These are phyloP conservation scores for Agaricus bisporus DNA, from an alignment of 768 basidiomycete species.

Conservation along the genomic window DNA sequence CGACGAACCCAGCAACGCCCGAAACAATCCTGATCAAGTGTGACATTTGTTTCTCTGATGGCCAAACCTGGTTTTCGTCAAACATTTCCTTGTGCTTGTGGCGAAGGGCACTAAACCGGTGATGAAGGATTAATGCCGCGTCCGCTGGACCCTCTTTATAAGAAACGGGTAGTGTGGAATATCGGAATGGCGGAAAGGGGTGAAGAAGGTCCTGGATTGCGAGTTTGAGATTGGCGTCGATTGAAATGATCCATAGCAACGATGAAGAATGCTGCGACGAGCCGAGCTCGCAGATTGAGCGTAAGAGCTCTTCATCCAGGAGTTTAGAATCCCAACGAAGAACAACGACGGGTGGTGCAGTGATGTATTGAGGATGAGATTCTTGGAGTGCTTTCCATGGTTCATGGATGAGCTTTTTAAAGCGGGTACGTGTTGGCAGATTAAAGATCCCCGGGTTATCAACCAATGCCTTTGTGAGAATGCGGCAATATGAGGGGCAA, in stretches of 20 bases:
- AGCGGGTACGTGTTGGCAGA: slow-evolving; percentile 13
- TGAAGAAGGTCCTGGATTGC: no score
- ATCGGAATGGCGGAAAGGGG: no score
- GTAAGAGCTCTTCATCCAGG: not conserved
- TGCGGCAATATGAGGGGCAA: slow-evolving; percentile 11
- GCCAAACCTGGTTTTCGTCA: not conserved
- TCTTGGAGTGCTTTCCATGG: slow-evolving; percentile 12
- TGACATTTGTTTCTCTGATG: not conserved
- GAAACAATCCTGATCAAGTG: not conserved
- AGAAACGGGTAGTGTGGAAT: not conserved
- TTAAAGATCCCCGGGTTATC: slow-evolving; percentile 16
- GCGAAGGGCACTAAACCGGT: not conserved
- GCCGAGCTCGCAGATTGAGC: not conserved
- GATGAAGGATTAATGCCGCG: not conserved
- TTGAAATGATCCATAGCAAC: not conserved
- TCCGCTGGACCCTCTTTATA: not conserved
- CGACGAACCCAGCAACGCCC: not conserved
- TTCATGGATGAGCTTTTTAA: slow-evolving; percentile 18
- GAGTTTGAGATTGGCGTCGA: no score
- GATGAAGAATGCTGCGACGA: not conserved
- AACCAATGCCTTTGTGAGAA: slow-evolving; percentile 14
- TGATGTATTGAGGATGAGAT: not conserved
- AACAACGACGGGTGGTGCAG: not conserved
- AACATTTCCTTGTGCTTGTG: not conserved
- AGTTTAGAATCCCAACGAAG: not conserved